Evolutionary conservation across 2,329 filamentous ascomycete genomes (phyloP).

Genomic region (Colletotrichum sp.): DNA sequence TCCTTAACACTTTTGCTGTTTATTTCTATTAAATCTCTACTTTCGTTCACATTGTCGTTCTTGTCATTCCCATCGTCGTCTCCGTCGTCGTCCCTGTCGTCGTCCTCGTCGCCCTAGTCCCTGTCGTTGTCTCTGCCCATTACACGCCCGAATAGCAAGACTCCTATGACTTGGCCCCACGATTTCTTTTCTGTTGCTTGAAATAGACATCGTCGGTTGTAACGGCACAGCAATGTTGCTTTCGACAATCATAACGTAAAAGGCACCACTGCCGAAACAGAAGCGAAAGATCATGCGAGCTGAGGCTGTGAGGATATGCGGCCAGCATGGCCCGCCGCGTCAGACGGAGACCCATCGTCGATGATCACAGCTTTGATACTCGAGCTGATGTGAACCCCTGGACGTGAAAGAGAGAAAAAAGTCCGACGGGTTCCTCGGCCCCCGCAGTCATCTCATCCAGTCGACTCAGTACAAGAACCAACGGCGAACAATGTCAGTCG

Average conservation of each 20-base stretch:
- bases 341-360: not conserved
- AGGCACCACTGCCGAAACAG: not conserved
- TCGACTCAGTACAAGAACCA: not conserved
- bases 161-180: accelerated
- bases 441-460: not conserved
- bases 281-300: not conserved
- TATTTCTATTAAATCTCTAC: not conserved
- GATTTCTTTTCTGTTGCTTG: accelerated
- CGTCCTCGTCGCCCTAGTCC: too few species aligned
- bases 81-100: not conserved
- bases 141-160: not conserved
- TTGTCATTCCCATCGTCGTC: too few species aligned
- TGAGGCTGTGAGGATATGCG: not conserved
- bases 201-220: not conserved
- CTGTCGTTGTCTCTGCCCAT: not conserved
- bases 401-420: not conserved
- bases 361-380: not conserved
- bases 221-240: not conserved
- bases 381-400: not conserved
- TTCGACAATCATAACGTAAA: not conserved
- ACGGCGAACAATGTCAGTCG: not conserved
- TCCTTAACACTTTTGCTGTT: not conserved
- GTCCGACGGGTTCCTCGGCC: not conserved
- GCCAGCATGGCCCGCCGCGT: not conserved
- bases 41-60: not conserved